phyloP scores from a whole-genome alignment of 768 basidiomycete species.

The Lyophyllum semitale region DNA sequence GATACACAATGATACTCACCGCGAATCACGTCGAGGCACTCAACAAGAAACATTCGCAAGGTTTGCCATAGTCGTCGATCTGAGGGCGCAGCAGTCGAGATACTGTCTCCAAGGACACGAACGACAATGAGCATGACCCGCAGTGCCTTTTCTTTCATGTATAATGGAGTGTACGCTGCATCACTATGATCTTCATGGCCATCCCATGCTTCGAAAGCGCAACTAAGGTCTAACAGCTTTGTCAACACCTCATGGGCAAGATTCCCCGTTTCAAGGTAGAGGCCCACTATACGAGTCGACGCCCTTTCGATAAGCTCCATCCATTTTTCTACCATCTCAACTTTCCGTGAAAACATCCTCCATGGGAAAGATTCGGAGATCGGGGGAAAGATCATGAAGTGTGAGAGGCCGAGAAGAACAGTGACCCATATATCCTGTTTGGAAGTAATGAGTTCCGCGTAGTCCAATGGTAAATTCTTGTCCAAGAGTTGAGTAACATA shows the following conservation, averaged over 20 bases:
- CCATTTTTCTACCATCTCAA: constrained; percentile 53
- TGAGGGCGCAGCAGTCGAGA: constrained; percentile 27
- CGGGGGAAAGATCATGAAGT: constrained; percentile 59
- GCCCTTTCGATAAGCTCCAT: constrained; percentile 56
- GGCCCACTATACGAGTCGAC: constrained; percentile 47
- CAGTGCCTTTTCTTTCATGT: constrained; percentile 49
- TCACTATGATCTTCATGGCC: constrained; percentile 42
- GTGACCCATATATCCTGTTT: constrained; percentile 49
- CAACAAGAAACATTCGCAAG: constrained; percentile 40
- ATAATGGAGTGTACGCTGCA: constrained; percentile 45
- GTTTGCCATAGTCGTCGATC: constrained; percentile 41
- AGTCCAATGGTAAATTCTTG: constrained; percentile 14
- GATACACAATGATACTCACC: constrained; percentile 34
- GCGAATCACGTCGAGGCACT: constrained; percentile 40
- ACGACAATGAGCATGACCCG: constrained; percentile 46
- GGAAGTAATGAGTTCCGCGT: constrained; percentile 21
- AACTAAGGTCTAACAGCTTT: constrained; percentile 54
- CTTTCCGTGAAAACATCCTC: constrained; percentile 57
- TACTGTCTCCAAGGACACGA: constrained; percentile 44
- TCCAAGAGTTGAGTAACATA: constrained; percentile 18
- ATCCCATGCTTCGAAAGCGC: constrained; percentile 60
- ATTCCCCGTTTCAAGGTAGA: constrained; percentile 48
- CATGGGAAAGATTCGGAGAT: constrained; percentile 50
- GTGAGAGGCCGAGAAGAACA: constrained; percentile 52
- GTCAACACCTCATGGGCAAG: constrained; percentile 52